Conservation (phyloP, 345 rosid genomes). For the Ailanthus altissimus region DNA sequence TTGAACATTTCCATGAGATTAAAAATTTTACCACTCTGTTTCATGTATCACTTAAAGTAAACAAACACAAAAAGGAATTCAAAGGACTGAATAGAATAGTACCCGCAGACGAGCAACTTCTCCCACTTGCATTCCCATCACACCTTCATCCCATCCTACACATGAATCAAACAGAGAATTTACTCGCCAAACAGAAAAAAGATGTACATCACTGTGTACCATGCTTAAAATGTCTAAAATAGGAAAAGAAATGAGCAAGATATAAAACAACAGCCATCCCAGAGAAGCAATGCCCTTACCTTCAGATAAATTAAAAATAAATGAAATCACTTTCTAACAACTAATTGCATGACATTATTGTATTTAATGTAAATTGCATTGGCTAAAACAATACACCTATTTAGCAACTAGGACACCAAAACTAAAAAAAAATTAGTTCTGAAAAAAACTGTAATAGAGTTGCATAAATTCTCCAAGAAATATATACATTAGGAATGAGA, state of each 20-base stretch:
- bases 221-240: not conserved
- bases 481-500: not conserved
- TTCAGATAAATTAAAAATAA: not conserved
- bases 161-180: slow-evolving; percentile 7
- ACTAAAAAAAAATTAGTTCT: no score
- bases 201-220: not conserved
- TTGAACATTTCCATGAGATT: not conserved
- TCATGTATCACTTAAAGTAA: not conserved
- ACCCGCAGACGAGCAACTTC: slow-evolving; percentile 94
- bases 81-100: slow-evolving; percentile 21
- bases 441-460: not conserved
- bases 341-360: not conserved
- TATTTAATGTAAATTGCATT: not conserved
- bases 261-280: not conserved
- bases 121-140: slow-evolving; percentile 90
- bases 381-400: not conserved
- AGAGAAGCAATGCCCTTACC: not conserved
- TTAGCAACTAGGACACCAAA: not conserved
- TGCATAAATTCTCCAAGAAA: not conserved
- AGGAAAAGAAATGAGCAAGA: not conserved
- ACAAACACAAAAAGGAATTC: not conserved
- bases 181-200: slow-evolving; percentile 5
- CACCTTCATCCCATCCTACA: slow-evolving; percentile 99
- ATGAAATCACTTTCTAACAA: not conserved
- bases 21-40: not conserved